These are phyloP conservation scores for Dentipellis sp. DNA, from an alignment of 768 basidiomycete species.

Conservation along the genomic window DNA sequence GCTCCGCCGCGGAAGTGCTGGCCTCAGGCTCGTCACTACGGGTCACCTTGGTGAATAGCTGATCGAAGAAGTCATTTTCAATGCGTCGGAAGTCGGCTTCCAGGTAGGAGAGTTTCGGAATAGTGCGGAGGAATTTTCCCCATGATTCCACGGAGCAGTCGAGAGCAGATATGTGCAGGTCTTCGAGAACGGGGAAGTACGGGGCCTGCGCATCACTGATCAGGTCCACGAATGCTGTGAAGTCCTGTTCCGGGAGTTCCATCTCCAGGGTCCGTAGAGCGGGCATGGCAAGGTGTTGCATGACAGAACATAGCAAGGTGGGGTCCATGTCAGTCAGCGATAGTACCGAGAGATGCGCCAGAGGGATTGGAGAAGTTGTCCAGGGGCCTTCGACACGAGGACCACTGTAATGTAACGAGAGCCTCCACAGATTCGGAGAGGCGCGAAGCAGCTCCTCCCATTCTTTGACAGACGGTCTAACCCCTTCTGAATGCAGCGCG, in stretches of 20 bases:
- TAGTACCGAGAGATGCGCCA: constrained; percentile 32
- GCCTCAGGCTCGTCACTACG: not conserved
- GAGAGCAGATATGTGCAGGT: constrained; percentile 18
- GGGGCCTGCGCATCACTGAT: not conserved
- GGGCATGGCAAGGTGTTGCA: constrained; percentile 39
- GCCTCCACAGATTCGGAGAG: constrained; percentile 36
- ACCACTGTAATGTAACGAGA: constrained; percentile 52
- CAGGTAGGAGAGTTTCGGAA: not conserved
- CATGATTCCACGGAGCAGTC: constrained; percentile 16
- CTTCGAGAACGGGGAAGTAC: constrained; percentile 18
- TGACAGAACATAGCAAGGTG: constrained; percentile 37
- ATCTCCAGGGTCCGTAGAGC: constrained; percentile 34
- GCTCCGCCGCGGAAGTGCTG: not conserved
- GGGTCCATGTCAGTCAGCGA: constrained; percentile 47
- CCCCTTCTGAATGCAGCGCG: constrained; percentile 49
- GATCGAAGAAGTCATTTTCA: not conserved
- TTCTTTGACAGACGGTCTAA: constrained; percentile 43
- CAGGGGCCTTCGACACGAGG: constrained; percentile 25
- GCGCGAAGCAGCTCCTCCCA: constrained; percentile 47
- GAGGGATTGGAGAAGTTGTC: constrained; percentile 24
- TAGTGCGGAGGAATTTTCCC: constrained; percentile 14
- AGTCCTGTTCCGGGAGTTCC: constrained; percentile 46
- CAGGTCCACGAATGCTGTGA: constrained; percentile 31
- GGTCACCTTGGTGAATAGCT: not conserved
- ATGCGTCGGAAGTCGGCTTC: constrained; percentile 8